Evolutionary conservation across 2,329 filamentous ascomycete genomes (phyloP), one percentile per base, ranked within the genome.

Genomic region (Cladophialophora bantiana): DNA sequence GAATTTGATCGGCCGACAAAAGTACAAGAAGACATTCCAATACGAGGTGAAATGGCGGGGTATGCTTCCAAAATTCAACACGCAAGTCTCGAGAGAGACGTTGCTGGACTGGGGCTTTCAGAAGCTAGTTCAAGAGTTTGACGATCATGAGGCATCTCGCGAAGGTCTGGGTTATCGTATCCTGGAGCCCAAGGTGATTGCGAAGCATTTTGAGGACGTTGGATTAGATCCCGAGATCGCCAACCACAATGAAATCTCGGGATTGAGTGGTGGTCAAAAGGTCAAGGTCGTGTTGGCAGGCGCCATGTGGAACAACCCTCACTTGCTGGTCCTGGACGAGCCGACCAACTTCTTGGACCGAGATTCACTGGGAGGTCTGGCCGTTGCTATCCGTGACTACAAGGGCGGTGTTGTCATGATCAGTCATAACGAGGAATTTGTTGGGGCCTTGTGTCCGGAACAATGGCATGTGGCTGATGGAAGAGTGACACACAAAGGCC

Each of bases 281-380:
- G 95, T 99, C 83, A 99, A 99, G 86, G 95, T 99, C 56, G 95
- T 99, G 70, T 89, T 99, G 73, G 95, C 93, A 2, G 92, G 92
- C 75, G 92, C 93, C 74, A 96, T 96, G 93, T 97, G 94, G 94
- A 97, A 98, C 83, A 98, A 98, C 84, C 95, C 95, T 0, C 95
- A 99, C 83, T 83, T 99, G 75, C 88, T 99, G 68, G 95, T 99
- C 57, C 90, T 99, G 31, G 95, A 99, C 86, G 94, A 99, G 82
- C 95, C 95, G 66, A 98, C 95, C 78, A 99, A 99, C 84, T 99
- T 97, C 87, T 89, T 99, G 84, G 95, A 99, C 77, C 93, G 95
- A 74, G 95, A 99, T 82, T 97, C 94, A 15, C 89, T 99, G 18
- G 96, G 95, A 76, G 95, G 94, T 79, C 87, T 99, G 63, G 94